phyloP scores from a whole-genome alignment of 306 rosid species.

The Mimosa pudica region DNA sequence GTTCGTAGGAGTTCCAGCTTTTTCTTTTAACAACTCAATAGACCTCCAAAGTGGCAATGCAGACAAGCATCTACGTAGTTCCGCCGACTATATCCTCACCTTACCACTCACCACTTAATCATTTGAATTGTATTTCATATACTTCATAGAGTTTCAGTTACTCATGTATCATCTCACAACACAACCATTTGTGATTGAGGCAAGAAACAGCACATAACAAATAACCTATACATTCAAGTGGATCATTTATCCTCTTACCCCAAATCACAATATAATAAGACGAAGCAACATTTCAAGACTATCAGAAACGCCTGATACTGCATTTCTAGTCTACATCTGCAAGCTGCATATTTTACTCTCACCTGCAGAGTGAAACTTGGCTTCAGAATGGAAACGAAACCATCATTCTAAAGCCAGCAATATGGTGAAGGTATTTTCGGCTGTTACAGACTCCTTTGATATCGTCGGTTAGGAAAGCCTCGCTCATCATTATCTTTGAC shows the following conservation, averaged over 20 bases:
- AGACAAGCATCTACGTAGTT: not conserved
- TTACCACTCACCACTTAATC: not conserved
- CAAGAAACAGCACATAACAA: not conserved
- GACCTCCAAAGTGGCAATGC: not conserved
- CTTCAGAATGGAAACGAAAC: not conserved
- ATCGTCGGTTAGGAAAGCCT: constrained; percentile 52
- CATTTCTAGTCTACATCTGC: constrained; percentile 24
- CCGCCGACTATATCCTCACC: not conserved
- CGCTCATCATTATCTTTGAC: constrained; percentile 44
- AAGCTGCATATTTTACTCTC: constrained; percentile 37
- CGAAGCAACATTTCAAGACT: constrained; percentile 13
- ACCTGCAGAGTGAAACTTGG: constrained; percentile 33
- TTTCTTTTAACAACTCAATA: not conserved
- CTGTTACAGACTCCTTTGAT: constrained; percentile 64
- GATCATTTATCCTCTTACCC: not conserved
- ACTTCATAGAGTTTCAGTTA: not conserved
- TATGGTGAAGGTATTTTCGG: not conserved
- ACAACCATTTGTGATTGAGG: not conserved
- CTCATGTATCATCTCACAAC: not conserved
- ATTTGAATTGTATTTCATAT: not conserved
- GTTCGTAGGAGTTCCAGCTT: no score
- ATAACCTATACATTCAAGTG: constrained; percentile 16
- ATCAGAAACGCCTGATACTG: constrained; percentile 31
- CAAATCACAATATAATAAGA: constrained; percentile 16
- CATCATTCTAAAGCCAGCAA: not conserved